Conservation (phyloP, 108 stramenopile genomes). For the Fistulifera pelliculosa region DNA sequence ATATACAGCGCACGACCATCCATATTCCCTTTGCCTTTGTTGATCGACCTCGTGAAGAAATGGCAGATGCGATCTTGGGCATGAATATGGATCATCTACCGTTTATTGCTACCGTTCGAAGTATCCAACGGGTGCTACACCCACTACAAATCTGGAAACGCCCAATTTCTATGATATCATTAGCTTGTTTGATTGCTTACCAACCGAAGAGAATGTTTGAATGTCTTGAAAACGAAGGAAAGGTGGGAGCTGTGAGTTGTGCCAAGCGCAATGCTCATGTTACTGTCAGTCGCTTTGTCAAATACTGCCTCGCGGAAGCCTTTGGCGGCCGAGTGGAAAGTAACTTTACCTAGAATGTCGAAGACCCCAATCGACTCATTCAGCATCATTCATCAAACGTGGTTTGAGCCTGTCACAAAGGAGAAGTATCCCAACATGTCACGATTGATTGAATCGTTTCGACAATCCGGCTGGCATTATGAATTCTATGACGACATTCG, state of each 20-base stretch:
- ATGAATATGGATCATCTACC: not conserved
- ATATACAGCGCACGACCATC: no score
- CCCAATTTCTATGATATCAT: conserved; percentile 28
- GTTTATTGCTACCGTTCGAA: not conserved
- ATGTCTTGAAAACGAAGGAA: conserved; percentile 22
- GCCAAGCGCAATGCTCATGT: conserved; percentile 36
- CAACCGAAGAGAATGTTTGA: conserved; percentile 21
- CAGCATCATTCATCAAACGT: conserved; percentile 59
- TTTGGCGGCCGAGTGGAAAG: conserved; percentile 3
- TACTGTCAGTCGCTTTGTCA: conserved; percentile 66
- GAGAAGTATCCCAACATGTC: conserved; percentile 37
- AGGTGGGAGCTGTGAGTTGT: conserved; percentile 33
- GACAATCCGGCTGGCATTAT: conserved; percentile 57
- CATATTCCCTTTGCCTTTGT: no score
- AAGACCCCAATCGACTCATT: conserved; percentile 11
- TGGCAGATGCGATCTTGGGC: no score
- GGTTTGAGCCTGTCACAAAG: conserved; percentile 38
- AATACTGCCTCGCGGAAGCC: conserved; percentile 44
- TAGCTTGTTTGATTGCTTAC: not conserved
- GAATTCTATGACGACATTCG: conserved; percentile 45
- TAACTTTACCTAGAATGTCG: not conserved
- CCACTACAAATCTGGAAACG: conserved; percentile 12
- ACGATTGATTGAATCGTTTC: conserved; percentile 43
- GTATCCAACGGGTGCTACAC: not conserved
- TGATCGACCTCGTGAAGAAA: no score